Base-by-base conservation (phyloP, 345 rosid species). In the Linum trigynum region DNA sequence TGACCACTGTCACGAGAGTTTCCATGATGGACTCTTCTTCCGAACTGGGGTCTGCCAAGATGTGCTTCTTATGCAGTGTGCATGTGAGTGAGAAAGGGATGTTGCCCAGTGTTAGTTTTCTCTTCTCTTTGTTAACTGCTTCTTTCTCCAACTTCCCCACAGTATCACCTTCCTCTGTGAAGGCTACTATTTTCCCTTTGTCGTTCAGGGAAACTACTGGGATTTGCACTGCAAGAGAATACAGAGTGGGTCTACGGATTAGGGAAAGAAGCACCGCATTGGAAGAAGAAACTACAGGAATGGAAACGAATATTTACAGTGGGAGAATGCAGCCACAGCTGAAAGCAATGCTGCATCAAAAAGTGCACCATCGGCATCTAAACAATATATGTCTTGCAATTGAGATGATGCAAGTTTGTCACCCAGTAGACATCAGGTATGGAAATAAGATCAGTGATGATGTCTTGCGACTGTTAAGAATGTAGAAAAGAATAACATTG, bases 301-400 rank as follows among this genome's bases (percentile, higher is more conserved):
- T 6, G 12, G 53, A 48, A 9, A 48, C 32, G 32, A 48, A 1
- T 5, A 56, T 84, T 84, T 83, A 90, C 98, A 67, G 74, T 88
- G 84, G 11, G 85, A 81, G 66, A 90, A 81, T 58, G 96, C 90
- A 58, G 96, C 88, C 75, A 85, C 84, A 36, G 96, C 97, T 57
- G 98, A 81, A 56, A 90, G 86, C 75, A 92, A 67, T 63, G 96
- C 98, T 76, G 91, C 87, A 69, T 92, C 98, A 41, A 88, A 92
- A 67, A 92, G 96, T 63, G 92, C 72, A 69, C 96, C 97, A 86
- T 90, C 97, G 51, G 98, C 97, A 77, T 92, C 91, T 71, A 90
- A 75, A 71, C 98, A 92, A 61, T 92, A 92, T 16, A 92, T 82
- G 65, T 90, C 98, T 97, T 92, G 79, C 65, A 62, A 62, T 61